Base-by-base conservation (phyloP, 805 yeast species). In the Starmerella asiatica region DNA sequence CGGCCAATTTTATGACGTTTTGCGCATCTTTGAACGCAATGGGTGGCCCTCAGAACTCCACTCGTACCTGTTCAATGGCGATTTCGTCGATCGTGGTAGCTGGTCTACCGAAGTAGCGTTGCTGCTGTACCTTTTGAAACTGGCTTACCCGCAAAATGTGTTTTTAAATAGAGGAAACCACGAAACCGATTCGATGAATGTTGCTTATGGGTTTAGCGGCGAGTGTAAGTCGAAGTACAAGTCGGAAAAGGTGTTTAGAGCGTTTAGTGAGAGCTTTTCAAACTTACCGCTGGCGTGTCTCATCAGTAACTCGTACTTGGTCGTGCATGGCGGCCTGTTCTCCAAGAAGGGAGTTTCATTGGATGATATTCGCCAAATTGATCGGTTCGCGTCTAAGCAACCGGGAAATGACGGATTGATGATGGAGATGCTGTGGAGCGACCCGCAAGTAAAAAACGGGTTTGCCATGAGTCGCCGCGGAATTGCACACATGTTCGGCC, bases 91-190 rank as follows among this genome's bases (percentile, higher is more conserved):
- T 58, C 70, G 98, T 55, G 98, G 98, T 5, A 81, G 94, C 15
- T 88, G 98, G 97, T 84, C 96, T 3, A 82, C 94, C 56, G 98
- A 91, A 57, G 94, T 91, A 34, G 95, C 95, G 2, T 62, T 91
- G 34, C 65, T 79, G 23, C 68, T 83, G 32, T 85, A 81, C 57
- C 68, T 77, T 11, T 70, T 82, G 59, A 91, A 91, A 61, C 65
- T 85, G 27, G 59, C 79, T 26, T 79, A 70, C 53, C 98, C 98
- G 14, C 54, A 62, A 2, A 67, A 70, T 33, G 59, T 88, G 33
- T 85, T 63, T 60, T 58, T 91, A 45, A 91, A 91, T 62, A 71
- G 98, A 56, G 98, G 98, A 21, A 91, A 91, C 58, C 98, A 91
- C 60, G 98, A 91, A 60, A 86, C 96, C 2, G 79, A 80, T 55